phyloP scores from a whole-genome alignment of 495 filamentous ascomycete genomes.

The Hyaloscypha finlandica region DNA sequence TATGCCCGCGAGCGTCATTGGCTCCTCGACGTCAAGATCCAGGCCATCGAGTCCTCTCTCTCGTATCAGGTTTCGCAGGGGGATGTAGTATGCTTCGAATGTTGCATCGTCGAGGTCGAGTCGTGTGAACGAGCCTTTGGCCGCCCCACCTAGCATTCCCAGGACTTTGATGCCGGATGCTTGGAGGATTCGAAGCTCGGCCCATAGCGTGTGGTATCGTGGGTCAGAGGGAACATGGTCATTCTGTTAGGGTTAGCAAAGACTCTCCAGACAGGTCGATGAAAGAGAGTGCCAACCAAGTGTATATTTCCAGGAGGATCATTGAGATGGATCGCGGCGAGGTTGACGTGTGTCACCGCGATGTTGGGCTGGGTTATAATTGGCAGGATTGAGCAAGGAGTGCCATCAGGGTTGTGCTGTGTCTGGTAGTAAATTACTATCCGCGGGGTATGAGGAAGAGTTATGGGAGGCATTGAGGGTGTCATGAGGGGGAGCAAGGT shows the following conservation, averaged over 20 bases:
- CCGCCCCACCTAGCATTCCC: constrained; percentile 83
- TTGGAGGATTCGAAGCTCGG: constrained; percentile 66
- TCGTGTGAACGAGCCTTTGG: constrained; percentile 65
- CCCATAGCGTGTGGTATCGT: constrained; percentile 64
- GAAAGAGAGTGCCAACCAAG: constrained; percentile 46
- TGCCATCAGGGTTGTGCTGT: constrained; percentile 56
- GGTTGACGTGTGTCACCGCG: constrained; percentile 68
- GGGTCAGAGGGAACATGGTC: constrained; percentile 64
- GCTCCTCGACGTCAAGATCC: constrained; percentile 84
- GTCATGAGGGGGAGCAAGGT: not conserved
- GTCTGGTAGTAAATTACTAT: constrained; percentile 77
- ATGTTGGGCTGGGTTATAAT: constrained; percentile 58
- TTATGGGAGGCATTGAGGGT: constrained; percentile 35
- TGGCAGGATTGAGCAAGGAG: constrained; percentile 69
- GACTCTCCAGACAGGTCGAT: not conserved
- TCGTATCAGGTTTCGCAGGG: constrained; percentile 60
- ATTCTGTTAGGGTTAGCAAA: constrained; percentile 44
- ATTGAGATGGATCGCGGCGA: constrained; percentile 83
- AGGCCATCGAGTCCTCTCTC: constrained; percentile 65
- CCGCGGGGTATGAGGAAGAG: constrained; percentile 41
- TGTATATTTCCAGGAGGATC: constrained; percentile 55
- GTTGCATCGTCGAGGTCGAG: constrained; percentile 56
- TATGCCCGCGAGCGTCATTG: constrained; percentile 69
- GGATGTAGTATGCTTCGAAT: constrained; percentile 69
- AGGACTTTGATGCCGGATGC: constrained; percentile 67